Evolutionary conservation across 2,329 filamentous ascomycete species (phyloP), one percentile per base, ranked within the genome.

Genomic region (Berkeleyomyces rouxiae): DNA sequence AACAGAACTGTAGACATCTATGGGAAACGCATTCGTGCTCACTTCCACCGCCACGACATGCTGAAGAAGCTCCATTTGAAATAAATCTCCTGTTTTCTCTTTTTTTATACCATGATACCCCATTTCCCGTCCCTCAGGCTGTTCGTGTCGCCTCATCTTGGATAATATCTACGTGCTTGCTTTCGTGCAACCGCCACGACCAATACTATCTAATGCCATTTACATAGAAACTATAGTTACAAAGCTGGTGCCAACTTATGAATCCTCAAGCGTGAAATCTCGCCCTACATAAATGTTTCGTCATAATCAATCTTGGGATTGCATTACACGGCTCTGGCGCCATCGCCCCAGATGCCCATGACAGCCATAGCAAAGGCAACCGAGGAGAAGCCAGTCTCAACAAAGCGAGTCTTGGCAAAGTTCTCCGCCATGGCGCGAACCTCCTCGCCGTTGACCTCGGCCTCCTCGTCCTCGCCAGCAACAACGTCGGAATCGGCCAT

Each of bases 11-110:
- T 66, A 90, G 87, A 93, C 72, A 73, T 93, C 11, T 87, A 84
- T 67, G 89, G 90, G 7, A 95, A 95, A 75, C 78, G 82, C 63
- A 85, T 88, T 66, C 80, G 89, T 59, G 83, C 82, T 23, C 90
- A 86, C 71, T 91, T 87, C 70, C 78, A 87, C 67, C 79, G 83
- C n/a, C 80, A 92, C 70, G 85, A 93, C 71, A 75, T 92, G 33
- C 73, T 93, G 4, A 61, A 59, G 42, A 46, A 51, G 63, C 58
- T 65, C 13, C 51, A 62, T 11, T 36, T 66, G 39, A 43, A 57
- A 39, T 61, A 13, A 61, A 43, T 23, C 13, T 49, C 42, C 44
- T 37, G n/a, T 39, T 59, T n/a, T 31, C 33, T 31, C 16, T 63
- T 63, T 33, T 51, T 64, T 53, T 53, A 11, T 39, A 31, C 9